Base-by-base conservation (phyloP, 208 protist species). In the Trypanosoma vivax region DNA sequence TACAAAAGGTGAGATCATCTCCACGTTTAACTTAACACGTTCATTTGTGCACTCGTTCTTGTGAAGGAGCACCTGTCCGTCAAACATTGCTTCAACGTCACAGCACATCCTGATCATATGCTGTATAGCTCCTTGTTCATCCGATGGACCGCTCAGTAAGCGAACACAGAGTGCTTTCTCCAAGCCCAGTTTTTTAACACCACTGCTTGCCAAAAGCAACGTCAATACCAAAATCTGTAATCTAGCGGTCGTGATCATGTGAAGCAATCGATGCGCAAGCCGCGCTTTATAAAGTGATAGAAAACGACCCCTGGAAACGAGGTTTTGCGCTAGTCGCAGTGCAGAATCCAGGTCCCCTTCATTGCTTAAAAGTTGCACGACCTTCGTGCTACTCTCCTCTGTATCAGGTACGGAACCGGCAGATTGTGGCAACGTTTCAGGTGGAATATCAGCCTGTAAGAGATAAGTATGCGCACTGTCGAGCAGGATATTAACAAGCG, bases 211-310 rank as follows among this genome's bases (percentile, higher is more conserved):
- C 0, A 13, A 25, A 27, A 37, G 24, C 42, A 2, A 50, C 30
- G n/a, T 18, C 31, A 41, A 23, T 30, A 21, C 31, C 42, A 37
- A 24, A n/a, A 18, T 0, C 10, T 42, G 24, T 35, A 61, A 46
- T 41, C 42, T 34, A 16, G 59, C 34, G 4, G 53, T 60, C 11
- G 49, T 23, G 3, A 61, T 52, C 14, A 50, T 40, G 40, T 21
- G 46, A 27, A 77, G 60, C n/a, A 84, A 62, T 5, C 76, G 67
- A 25, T 60, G 53, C 10, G 49, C 57, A 4, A 80, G 59, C 14
- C 63, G 45, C 19, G 53, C 50, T 43, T 60, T 54, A 52, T 75
- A 77, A 27, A 56, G 21, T 28, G 58, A 24, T 27, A 72, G 25
- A 40, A 85, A 72, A 30, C 35, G 21, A 35, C 73, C 69, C 18